phyloP scores from a whole-genome alignment of 2,329 filamentous ascomycete genomes.

The Capronia coronata region DNA sequence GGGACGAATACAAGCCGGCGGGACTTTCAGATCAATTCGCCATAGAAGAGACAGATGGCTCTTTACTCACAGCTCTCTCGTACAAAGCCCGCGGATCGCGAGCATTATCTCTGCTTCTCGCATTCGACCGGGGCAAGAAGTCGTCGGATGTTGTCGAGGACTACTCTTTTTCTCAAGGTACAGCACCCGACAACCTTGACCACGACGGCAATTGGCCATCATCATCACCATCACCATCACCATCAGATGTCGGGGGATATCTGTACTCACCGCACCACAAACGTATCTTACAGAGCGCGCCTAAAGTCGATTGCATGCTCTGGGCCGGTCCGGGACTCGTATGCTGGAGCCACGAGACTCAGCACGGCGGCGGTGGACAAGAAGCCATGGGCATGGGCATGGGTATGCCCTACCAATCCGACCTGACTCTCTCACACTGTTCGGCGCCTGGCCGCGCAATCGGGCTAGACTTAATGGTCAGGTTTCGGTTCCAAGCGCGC shows the following conservation, averaged over 20 bases:
- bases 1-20: neutral
- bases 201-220: neutral
- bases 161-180: neutral
- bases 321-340: neutral
- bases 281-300: neutral
- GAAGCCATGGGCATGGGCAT: neutral
- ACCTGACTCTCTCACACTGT: neutral
- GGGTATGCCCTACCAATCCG: neutral
- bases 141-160: neutral
- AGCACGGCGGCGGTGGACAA: neutral
- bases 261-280: neutral
- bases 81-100: neutral
- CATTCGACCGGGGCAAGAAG: neutral
- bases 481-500: neutral
- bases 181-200: neutral
- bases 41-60: neutral
- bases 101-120: neutral
- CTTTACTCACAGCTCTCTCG: neutral
- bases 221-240: neutral
- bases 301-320: neutral
- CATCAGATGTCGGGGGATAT: neutral
- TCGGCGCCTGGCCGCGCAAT: neutral
- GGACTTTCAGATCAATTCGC: neutral
- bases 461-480: constrained; percentile 3
- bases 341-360: neutral